Base-by-base conservation (phyloP, 192 early-diverging fungal genomes). In the Coemansia furcata region DNA sequence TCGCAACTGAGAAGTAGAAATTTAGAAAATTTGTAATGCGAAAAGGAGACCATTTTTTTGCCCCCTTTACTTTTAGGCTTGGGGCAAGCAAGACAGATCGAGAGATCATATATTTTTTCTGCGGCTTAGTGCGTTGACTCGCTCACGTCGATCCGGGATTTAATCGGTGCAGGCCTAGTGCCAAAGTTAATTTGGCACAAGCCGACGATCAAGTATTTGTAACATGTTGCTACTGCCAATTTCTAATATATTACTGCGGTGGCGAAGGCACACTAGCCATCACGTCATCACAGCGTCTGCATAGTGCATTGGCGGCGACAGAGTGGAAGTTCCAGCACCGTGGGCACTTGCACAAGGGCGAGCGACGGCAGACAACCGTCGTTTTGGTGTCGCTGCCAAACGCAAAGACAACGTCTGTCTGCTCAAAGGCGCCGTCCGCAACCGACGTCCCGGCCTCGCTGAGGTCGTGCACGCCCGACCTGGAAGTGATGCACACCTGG, bases 261-360 rank as follows among this genome's bases (percentile, higher is more conserved):
- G 29, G 50, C 50, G 29, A 26, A 23, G 50, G 50, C 26, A 54
- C 21, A 5, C 50, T 54, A 54, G 50, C 7, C 14, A 85, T 68
- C 6, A 78, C 83, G 12, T 64, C 50, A 17, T 69, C 68, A 65
- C 92, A 93, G 57, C 92, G 82, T 14, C 40, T 21, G 69, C 92
- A 93, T 9, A 93, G 73, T 6, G 64, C 47, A 29, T 86, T 77
- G 2, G 71, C 78, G 8, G 69, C 62, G 0, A 58, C 47, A 2
- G 90, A 85, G 54, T 79, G 77, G 49, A 85, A 88, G 64, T 86
- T 89, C 89, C 92, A 90, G 76, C 92, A 93, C 37, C 92, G 86
- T 19, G 92, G 92, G 63, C 92, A 93, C 66, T 93, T 93, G 67
- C 89, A 85, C 54, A 77, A 37, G 11, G 62, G 47, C 12, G 89